A percentile compares a stretch with the other conserved stretches of the same genome.
These are phyloP conservation scores for Monosporozyma yasuniensis DNA, from an alignment of 805 yeast genomes.

Conservation along the genomic window DNA sequence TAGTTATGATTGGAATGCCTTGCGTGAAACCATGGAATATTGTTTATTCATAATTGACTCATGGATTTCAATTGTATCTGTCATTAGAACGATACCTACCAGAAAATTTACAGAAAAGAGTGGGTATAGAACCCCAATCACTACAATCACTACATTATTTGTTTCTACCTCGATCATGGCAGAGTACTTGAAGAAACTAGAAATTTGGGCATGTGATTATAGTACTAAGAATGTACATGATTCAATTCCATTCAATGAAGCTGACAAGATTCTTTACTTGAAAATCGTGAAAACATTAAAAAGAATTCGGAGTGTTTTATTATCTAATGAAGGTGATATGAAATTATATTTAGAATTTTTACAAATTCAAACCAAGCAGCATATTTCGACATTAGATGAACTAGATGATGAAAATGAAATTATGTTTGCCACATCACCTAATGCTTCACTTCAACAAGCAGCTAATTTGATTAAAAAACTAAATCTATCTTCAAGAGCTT, in stretches of 20 bases:
- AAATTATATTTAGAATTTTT: constrained; percentile 51
- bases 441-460: constrained; percentile 35
- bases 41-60: constrained; percentile 52
- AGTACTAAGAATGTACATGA: constrained; percentile 17
- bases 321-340: constrained; percentile 40
- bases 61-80: constrained; percentile 67
- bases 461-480: constrained; percentile 41
- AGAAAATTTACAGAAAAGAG: constrained; percentile 48
- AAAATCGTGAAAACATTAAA: constrained; percentile 51
- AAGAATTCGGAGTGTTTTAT: constrained; percentile 49
- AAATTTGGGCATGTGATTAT: constrained; percentile 30
- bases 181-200: constrained; percentile 50
- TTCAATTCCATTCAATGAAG: constrained; percentile 30
- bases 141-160: constrained; percentile 63
- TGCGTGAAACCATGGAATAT: constrained; percentile 53
- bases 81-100: constrained; percentile 12
- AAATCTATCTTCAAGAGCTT: constrained; percentile 45
- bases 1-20: constrained; percentile 48
- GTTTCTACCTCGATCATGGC: constrained; percentile 49
- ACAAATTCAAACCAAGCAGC: constrained; percentile 39
- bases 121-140: constrained; percentile 60
- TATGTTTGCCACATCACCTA: constrained; percentile 20
- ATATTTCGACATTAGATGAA: constrained; percentile 31
- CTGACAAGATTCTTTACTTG: constrained; percentile 55
- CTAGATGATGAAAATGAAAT: constrained; percentile 42